Percentiles rank a stretch among this genome's conserved stretches.
Conservation (phyloP, 495 filamentous ascomycete species). For the Neurospora sp. region DNA sequence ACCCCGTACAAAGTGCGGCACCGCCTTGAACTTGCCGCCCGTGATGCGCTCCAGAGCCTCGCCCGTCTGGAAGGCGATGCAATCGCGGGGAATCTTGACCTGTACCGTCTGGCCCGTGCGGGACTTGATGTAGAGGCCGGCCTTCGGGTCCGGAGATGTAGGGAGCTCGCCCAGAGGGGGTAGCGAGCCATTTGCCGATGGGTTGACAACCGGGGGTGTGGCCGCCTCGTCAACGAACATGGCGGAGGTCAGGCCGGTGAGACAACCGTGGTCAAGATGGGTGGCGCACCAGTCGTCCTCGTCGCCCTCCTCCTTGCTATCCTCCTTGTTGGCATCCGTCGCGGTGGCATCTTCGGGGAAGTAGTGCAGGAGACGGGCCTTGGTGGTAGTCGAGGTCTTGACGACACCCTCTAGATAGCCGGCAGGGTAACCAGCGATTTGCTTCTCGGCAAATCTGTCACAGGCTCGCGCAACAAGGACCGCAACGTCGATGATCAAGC, state of each 20-base stretch:
- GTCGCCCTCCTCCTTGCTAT: conserved; percentile 40
- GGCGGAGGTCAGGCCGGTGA: conserved; percentile 86
- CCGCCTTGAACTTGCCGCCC: conserved; percentile 75
- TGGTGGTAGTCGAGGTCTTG: conserved; percentile 72
- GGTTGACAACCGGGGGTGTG: conserved; percentile 29
- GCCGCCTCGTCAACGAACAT: conserved; percentile 86
- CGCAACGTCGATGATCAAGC: conserved; percentile 78
- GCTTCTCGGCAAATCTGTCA: conserved; percentile 70
- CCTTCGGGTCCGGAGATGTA: conserved; percentile 64
- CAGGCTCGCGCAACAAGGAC: conserved; percentile 79
- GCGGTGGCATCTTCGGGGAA: conserved; percentile 52
- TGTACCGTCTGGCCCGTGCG: conserved; percentile 68
- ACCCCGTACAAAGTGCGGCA: conserved; percentile 92
- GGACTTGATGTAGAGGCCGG: conserved; percentile 87
- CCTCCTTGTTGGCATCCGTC: conserved; percentile 24
- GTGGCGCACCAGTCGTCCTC: conserved; percentile 96
- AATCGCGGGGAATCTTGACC: conserved; percentile 80
- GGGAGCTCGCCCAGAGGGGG: conserved; percentile 55
- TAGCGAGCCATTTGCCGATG: conserved; percentile 10
- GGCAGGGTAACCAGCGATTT: conserved; percentile 61
- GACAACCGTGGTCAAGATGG: conserved; percentile 85
- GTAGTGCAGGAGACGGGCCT: conserved; percentile 89
- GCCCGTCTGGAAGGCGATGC: conserved; percentile 92
- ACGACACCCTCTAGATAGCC: conserved; percentile 85
- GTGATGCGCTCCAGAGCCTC: conserved; percentile 88